A percentile compares a stretch with the other conserved stretches of the same genome.
These are phyloP conservation scores for Cucurbita moschata DNA, from an alignment of 306 rosid genomes.

Conservation along the genomic window DNA sequence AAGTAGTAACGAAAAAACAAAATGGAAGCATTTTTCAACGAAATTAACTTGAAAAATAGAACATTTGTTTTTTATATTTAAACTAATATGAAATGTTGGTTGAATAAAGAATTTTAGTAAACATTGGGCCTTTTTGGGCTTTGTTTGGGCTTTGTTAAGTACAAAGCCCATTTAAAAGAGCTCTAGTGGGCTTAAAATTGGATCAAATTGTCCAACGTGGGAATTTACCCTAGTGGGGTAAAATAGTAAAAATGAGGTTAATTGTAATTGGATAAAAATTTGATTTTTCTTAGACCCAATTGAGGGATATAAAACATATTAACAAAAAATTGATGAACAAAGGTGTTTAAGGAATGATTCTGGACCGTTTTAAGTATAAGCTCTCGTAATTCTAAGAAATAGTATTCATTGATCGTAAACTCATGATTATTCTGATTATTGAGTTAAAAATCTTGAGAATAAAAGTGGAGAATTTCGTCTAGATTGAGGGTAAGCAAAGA, in stretches of 20 bases:
- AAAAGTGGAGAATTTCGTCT: conserved; percentile 72
- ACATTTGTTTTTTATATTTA: not conserved
- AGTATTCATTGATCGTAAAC: too few relatives aligned
- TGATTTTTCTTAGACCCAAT: too few relatives aligned
- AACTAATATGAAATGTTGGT: not conserved
- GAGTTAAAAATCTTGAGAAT: conserved; percentile 41
- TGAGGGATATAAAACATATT: too few relatives aligned
- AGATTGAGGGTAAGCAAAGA: conserved; percentile 63
- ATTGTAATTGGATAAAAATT: too few relatives aligned
- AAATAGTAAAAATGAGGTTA: too few relatives aligned
- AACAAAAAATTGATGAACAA: too few relatives aligned
- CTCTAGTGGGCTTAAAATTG: not conserved
- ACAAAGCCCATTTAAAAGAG: not conserved
- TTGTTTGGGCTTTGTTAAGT: not conserved
- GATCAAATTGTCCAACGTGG: not conserved
- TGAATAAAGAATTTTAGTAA: not conserved
- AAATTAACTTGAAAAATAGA: not conserved
- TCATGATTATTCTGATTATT: too few relatives aligned
- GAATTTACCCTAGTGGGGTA: not conserved
- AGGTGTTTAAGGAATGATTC: too few relatives aligned
- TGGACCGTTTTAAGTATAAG: too few relatives aligned
- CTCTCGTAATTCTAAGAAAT: too few relatives aligned
- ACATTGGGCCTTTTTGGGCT: not conserved
- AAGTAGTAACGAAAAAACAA: too few relatives aligned
- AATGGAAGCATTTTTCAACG: too few relatives aligned